A percentile compares a stretch with the other conserved stretches of the same genome.
phyloP scores from a whole-genome alignment of 1,284 basidiomycete species.

The Stereum hirsutum region DNA sequence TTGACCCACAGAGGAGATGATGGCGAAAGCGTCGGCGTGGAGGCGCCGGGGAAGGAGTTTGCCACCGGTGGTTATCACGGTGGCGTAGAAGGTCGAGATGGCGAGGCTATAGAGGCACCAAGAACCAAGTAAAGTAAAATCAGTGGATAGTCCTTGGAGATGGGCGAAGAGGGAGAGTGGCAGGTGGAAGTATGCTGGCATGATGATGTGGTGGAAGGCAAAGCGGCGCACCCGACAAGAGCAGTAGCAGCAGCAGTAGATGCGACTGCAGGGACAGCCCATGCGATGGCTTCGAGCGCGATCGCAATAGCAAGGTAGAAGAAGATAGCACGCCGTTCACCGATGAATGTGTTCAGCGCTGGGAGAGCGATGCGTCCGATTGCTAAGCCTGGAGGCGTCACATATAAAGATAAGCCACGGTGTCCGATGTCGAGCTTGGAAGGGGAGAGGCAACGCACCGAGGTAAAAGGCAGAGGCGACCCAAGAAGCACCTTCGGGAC shows the following conservation, averaged over 20 bases:
- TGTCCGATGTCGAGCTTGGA: neutral
- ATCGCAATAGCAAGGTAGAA: constrained; percentile 21
- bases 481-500: constrained; percentile 22
- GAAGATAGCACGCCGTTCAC: constrained; percentile 22
- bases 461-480: constrained; percentile 24
- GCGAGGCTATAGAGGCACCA: too few species aligned
- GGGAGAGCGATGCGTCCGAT: constrained; percentile 23
- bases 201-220: too few species aligned
- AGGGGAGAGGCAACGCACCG: constrained; percentile 9
- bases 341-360: constrained; percentile 20
- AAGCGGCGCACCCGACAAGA: too few species aligned
- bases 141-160: too few species aligned
- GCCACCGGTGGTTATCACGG: constrained; percentile 20
- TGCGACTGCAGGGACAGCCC: constrained; percentile 20
- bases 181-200: too few species aligned
- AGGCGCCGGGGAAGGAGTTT: constrained; percentile 21
- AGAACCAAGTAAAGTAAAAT: too few species aligned
- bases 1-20: constrained; percentile 23
- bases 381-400: constrained; percentile 16
- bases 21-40: constrained; percentile 23
- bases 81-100: constrained; percentile 25
- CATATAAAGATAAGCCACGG: neutral
- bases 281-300: constrained; percentile 21
- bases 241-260: constrained; percentile 24
- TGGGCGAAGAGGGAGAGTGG: too few species aligned